Percentiles rank a stretch among this genome's conserved stretches.
These are phyloP conservation scores for Zoysia pacifica DNA, from an alignment of 176 grass and related monocot genomes.

Conservation along the genomic window DNA sequence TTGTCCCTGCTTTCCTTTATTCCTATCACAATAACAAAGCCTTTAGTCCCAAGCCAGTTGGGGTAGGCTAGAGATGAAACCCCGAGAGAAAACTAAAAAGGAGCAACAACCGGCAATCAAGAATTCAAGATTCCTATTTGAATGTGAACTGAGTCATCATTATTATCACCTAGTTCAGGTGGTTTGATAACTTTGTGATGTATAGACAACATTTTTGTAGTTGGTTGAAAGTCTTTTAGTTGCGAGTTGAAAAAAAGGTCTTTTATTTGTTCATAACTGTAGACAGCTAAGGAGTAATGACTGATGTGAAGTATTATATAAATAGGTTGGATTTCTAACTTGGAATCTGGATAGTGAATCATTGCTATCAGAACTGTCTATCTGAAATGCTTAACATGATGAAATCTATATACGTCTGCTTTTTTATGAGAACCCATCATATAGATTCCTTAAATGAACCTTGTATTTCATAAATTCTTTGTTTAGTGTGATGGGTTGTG, in stretches of 20 bases:
- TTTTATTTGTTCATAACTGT: conserved; percentile 15
- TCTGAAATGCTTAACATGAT: conserved; percentile 3
- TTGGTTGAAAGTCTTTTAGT: conserved; percentile 16
- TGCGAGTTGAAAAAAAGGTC: neutral
- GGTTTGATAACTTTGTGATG: neutral
- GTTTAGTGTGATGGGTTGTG: neutral
- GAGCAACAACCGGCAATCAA: no score
- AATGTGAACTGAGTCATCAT: neutral
- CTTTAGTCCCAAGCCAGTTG: no score
- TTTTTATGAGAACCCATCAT: conserved; percentile 15
- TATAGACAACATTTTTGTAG: conserved; percentile 19
- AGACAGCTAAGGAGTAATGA: neutral
- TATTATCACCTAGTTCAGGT: conserved; percentile 19
- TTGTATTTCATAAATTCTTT: neutral
- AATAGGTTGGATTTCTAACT: neutral
- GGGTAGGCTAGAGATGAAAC: no score
- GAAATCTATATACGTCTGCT: neutral
- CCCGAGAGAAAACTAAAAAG: no score
- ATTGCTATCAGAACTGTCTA: neutral
- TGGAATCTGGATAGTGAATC: neutral
- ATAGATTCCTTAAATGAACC: neutral
- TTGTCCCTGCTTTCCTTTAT: neutral
- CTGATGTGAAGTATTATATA: neutral
- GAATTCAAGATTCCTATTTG: no score
- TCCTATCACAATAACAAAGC: neutral